Evolutionary conservation across 345 rosid genomes (phyloP).

Genomic region (Corchorus capsularis): DNA sequence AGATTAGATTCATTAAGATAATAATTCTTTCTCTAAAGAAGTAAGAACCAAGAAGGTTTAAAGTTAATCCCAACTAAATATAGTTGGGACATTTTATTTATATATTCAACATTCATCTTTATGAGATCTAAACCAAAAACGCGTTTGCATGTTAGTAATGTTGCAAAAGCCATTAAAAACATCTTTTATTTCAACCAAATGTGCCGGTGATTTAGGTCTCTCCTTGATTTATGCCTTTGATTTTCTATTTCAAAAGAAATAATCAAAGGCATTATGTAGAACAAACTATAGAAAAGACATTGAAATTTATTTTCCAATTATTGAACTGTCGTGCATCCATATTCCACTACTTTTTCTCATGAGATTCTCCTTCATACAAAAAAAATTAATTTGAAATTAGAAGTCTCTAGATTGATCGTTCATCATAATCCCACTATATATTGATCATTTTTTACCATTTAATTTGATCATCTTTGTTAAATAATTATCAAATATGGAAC

Average conservation of each 20-base stretch:
- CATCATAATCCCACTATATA: conserved; percentile 2
- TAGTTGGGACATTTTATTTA: background rate
- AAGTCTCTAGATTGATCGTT: background rate
- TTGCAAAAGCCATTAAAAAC: background rate
- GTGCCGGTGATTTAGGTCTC: background rate
- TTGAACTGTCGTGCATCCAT: background rate
- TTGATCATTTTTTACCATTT: background rate
- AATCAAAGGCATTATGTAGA: too few species aligned
- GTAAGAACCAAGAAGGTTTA: too few species aligned
- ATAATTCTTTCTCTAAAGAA: too few species aligned
- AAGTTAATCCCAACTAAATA: too few species aligned
- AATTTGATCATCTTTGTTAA: background rate
- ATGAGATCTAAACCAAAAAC: conserved; percentile 6
- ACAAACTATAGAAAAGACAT: background rate
- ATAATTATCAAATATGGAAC: too few species aligned
- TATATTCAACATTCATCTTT: background rate
- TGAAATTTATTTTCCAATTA: background rate
- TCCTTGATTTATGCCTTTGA: conserved; percentile 20
- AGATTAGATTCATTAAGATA: too few species aligned
- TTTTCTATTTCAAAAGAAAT: background rate
- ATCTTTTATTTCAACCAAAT: background rate
- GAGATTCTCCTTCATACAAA: background rate
- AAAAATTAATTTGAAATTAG: background rate
- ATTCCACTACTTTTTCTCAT: background rate
- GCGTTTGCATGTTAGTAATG: background rate